Percentiles rank a stretch among this genome's conserved stretches.
These are phyloP conservation scores for Psophocarpus tetragonolobus DNA, from an alignment of 306 rosid species.

Conservation along the genomic window DNA sequence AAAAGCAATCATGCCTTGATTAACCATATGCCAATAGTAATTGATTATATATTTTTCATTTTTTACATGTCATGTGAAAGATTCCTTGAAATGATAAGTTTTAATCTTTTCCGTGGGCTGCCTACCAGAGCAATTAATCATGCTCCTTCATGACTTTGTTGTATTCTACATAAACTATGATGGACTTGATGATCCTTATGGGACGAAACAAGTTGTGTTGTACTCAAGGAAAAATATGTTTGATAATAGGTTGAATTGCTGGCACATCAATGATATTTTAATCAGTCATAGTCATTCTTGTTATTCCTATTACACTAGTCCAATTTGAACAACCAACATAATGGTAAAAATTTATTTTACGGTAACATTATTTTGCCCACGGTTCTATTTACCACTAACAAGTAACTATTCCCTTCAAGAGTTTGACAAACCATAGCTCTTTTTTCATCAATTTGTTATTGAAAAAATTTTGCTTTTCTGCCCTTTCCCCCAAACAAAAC, in stretches of 20 bases:
- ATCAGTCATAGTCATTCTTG: not conserved
- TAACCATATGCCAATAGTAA: not conserved
- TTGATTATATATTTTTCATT: not conserved
- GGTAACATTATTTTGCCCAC: not conserved
- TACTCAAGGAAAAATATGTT: not conserved
- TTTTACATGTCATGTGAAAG: not conserved
- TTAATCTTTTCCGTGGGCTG: not conserved
- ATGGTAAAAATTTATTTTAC: not conserved
- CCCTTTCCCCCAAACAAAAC: not conserved
- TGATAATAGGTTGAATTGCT: conserved; percentile 2
- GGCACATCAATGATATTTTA: not conserved
- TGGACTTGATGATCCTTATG: not conserved
- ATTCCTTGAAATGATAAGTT: not conserved
- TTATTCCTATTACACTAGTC: not conserved
- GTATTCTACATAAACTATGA: not conserved
- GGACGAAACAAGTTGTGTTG: not conserved
- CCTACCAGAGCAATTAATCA: not conserved
- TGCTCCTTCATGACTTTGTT: not conserved
- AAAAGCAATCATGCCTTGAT: not conserved
- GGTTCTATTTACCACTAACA: not conserved
- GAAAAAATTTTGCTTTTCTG: not conserved
- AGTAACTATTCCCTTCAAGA: not conserved
- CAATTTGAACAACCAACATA: conserved; percentile 20
- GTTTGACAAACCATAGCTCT: not conserved
- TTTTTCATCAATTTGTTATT: not conserved